These are phyloP conservation scores for Colletotrichum spaethianum DNA, from an alignment of 2,329 filamentous ascomycete genomes.

Conservation along the genomic window DNA sequence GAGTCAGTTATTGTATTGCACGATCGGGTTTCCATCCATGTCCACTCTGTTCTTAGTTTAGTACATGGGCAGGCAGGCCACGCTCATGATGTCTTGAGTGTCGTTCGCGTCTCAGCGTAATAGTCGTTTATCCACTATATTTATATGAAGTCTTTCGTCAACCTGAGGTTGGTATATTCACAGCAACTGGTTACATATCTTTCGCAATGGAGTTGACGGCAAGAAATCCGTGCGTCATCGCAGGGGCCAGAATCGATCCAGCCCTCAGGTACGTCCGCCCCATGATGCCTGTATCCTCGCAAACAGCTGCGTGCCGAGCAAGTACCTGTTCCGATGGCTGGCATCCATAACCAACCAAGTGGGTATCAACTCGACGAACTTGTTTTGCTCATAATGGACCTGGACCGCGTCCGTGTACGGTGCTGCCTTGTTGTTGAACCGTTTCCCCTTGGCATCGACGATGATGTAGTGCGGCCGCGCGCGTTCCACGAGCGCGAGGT, in stretches of 20 bases:
- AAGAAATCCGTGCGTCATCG: constrained; percentile 53
- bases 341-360: constrained; percentile 51
- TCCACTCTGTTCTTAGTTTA: not conserved
- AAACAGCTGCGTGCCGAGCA: constrained; percentile 36
- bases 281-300: constrained; percentile 50
- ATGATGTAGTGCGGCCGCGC: constrained; percentile 52
- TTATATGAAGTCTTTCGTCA: not conserved
- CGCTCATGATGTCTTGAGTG: not conserved
- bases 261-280: constrained; percentile 51
- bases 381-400: constrained; percentile 43
- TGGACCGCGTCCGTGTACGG: constrained; percentile 49
- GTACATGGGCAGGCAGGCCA: not conserved
- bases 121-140: not conserved
- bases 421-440: constrained; percentile 54
- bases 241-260: constrained; percentile 53
- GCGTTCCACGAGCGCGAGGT: constrained; percentile 49
- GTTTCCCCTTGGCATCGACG: constrained; percentile 49
- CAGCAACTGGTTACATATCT: no score
- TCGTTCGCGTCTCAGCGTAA: not conserved
- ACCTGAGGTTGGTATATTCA: not conserved
- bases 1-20: not conserved
- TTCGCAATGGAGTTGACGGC: constrained; percentile 43
- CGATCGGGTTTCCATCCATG: not conserved
- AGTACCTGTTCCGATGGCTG: constrained; percentile 50
- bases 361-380: constrained; percentile 46